A percentile compares a stretch with the other conserved stretches of the same genome.
Evolutionary conservation across 306 rosid genomes (phyloP).

Genomic region (Fagus sylvatica): DNA sequence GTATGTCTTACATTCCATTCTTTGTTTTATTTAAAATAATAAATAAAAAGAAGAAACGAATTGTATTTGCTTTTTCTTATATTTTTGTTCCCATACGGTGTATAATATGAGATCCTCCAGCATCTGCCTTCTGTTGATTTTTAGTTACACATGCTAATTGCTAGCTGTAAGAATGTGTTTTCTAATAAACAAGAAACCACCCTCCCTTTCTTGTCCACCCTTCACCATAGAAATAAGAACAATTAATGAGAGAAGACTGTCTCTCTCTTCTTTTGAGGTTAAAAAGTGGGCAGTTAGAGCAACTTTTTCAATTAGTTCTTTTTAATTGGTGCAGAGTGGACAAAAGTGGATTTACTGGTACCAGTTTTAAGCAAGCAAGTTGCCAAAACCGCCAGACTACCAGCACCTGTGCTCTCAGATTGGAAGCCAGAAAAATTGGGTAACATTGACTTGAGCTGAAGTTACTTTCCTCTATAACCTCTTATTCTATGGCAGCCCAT

Average conservation of each 20-base stretch:
- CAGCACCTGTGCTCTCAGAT: neutral
- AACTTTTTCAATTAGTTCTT: neutral
- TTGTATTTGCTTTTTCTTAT: neutral
- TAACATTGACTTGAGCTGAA: constrained; percentile 20
- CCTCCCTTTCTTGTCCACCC: neutral
- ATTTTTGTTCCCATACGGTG: neutral
- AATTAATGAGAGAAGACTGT: neutral
- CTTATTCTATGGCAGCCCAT: constrained; percentile 12
- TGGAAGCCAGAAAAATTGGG: constrained; percentile 14
- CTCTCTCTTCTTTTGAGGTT: neutral
- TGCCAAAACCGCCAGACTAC: neutral
- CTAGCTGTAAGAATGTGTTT: neutral
- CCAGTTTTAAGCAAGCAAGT: neutral
- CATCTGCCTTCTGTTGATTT: neutral
- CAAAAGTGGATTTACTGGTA: neutral
- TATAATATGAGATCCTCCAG: neutral
- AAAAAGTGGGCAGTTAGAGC: neutral
- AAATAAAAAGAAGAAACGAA: no score
- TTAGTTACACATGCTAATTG: neutral
- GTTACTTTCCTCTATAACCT: constrained; percentile 20
- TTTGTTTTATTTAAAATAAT: no score
- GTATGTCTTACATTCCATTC: no score
- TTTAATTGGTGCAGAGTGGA: constrained; percentile 8
- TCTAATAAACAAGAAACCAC: no score
- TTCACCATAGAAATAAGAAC: neutral